Evolutionary conservation across 306 rosid genomes (phyloP).

Genomic region (Calophaca sinica): DNA sequence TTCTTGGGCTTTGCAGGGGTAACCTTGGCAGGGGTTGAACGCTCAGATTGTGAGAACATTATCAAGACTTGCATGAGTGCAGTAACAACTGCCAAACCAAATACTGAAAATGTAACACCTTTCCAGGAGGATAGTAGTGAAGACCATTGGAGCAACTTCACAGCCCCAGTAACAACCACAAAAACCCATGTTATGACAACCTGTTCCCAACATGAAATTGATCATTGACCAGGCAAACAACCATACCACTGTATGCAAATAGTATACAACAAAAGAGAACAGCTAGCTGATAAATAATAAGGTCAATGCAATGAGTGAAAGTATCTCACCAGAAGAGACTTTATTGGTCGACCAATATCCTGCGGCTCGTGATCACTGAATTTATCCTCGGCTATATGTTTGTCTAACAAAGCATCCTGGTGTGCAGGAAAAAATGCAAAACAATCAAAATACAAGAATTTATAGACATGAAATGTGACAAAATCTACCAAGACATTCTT

Average conservation of each 20-base stretch:
- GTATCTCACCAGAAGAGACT: constrained; percentile 84
- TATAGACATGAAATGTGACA: neutral
- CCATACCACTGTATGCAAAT: neutral
- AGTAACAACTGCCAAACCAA: constrained; percentile 66
- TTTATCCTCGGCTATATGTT: constrained; percentile 74
- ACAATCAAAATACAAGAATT: neutral
- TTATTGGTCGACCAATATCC: constrained; percentile 66
- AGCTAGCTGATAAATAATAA: neutral
- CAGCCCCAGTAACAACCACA: constrained; percentile 62
- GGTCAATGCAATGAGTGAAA: neutral
- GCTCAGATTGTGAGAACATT: constrained; percentile 88
- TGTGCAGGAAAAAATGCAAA: neutral
- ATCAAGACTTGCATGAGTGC: constrained; percentile 83
- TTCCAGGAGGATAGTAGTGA: constrained; percentile 85
- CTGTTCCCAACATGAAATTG: constrained; percentile 54
- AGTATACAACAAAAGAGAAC: neutral
- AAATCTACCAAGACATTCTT: constrained; percentile 10
- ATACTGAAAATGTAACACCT: constrained; percentile 74
- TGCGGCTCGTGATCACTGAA: constrained; percentile 70
- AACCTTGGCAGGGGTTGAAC: constrained; percentile 76
- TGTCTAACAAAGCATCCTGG: constrained; percentile 91
- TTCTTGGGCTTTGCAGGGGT: constrained; percentile 58
- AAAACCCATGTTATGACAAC: constrained; percentile 75
- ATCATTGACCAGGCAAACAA: constrained; percentile 19
- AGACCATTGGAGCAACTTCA: constrained; percentile 78